These are phyloP conservation scores for Boletus rubroflammeus DNA, from an alignment of 768 basidiomycete species.

Conservation along the genomic window DNA sequence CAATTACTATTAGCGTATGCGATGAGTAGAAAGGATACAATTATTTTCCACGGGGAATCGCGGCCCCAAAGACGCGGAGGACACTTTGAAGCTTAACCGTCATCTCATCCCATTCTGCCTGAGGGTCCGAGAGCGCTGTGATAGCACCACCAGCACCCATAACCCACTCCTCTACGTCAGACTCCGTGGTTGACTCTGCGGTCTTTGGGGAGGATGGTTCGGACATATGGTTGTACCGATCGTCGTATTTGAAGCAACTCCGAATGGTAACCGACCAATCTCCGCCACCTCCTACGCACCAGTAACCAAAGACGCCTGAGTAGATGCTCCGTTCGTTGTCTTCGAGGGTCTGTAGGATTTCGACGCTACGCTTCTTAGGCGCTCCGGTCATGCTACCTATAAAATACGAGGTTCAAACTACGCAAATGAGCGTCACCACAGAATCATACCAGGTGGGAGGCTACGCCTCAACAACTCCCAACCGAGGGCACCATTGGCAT, in stretches of 20 bases:
- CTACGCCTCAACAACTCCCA: conserved; percentile 77
- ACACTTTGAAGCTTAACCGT: conserved; percentile 80
- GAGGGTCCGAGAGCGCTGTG: conserved; percentile 83
- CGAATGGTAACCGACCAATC: conserved; percentile 96
- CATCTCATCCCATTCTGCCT: conserved; percentile 95
- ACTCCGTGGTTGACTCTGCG: conserved; percentile 9
- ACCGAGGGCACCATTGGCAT: conserved; percentile 47
- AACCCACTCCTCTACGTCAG: conserved; percentile 54
- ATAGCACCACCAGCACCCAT: conserved; percentile 96
- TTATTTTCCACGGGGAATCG: conserved; percentile 23
- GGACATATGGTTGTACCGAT: conserved; percentile 18
- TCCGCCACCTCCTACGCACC: conserved; percentile 81
- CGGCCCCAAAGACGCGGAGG: conserved; percentile 55
- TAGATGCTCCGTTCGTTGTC: conserved; percentile 71
- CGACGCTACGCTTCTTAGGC: conserved; percentile 90
- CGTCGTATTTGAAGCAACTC: conserved; percentile 78
- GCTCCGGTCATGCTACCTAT: conserved; percentile 97
- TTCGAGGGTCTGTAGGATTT: conserved; percentile 82
- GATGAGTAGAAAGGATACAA: neutral
- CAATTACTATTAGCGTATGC: conserved; percentile 11
- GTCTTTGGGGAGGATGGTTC: conserved; percentile 9
- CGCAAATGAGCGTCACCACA: neutral
- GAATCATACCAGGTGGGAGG: conserved; percentile 74
- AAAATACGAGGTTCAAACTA: neutral
- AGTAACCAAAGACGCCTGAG: conserved; percentile 92